Conservation (phyloP, 805 yeast genomes). For the Ogataea saltuana region DNA sequence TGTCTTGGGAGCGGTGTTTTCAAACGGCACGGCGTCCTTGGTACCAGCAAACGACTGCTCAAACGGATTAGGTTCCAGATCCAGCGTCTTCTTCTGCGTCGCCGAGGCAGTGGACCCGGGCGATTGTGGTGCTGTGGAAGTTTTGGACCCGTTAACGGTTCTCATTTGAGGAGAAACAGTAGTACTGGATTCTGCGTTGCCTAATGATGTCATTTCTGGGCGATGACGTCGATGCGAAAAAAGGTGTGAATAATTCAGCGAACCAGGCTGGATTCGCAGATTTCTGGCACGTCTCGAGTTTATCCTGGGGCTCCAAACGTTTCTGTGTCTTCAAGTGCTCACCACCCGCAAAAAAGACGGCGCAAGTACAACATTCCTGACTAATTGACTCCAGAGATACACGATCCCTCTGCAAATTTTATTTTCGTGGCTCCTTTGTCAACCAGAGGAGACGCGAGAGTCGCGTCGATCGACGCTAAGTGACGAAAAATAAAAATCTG, state of each 20-base stretch:
- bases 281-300: no score
- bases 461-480: constrained; percentile 7
- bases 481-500: neutral
- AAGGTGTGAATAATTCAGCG: no score
- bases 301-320: no score
- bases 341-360: no score
- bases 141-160: constrained; percentile 1
- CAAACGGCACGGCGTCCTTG: constrained; percentile 12
- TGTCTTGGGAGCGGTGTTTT: constrained; percentile 1
- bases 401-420: no score
- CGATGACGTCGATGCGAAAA: constrained; percentile 12
- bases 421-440: no score
- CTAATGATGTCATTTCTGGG: constrained; percentile 23
- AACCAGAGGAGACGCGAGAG: no score
- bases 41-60: constrained; percentile 77
- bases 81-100: constrained; percentile 27
- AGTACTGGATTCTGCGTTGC: constrained; percentile 9
- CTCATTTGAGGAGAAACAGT: constrained; percentile 4
- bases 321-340: no score
- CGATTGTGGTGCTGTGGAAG: constrained; percentile 9
- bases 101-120: constrained; percentile 13
- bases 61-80: constrained; percentile 88
- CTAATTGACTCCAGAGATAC: no score
- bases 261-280: no score
- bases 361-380: no score